Conservation (phyloP, 805 yeast genomes). For the Lachancea meyersii region DNA sequence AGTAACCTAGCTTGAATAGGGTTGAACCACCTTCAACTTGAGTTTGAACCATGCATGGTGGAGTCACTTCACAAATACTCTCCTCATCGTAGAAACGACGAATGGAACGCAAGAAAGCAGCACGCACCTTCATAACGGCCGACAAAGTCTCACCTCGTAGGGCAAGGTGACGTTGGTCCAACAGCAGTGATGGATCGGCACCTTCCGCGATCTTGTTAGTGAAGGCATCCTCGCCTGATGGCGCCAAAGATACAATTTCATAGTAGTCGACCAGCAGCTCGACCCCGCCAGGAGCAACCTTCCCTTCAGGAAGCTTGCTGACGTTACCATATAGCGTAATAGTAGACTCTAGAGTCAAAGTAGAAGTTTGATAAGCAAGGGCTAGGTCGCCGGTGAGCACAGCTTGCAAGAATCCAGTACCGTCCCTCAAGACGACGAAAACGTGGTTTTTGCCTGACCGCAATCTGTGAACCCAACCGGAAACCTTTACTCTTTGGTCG, state of each 20-base stretch:
- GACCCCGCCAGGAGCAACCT: slow-evolving; percentile 95
- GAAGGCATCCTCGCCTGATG: slow-evolving; percentile 92
- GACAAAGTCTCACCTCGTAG: slow-evolving; percentile 92
- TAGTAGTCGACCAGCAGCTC: slow-evolving; percentile 90
- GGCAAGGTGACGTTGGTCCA: slow-evolving; percentile 94
- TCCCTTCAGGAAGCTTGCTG: slow-evolving; percentile 86
- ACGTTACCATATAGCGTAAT: slow-evolving; percentile 74
- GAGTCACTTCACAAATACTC: slow-evolving; percentile 83
- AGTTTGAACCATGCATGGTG: slow-evolving; percentile 99
- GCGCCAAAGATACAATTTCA: slow-evolving; percentile 86
- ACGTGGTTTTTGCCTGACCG: slow-evolving; percentile 89
- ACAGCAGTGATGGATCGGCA: slow-evolving; percentile 85
- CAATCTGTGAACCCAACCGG: slow-evolving; percentile 96
- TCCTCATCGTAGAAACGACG: slow-evolving; percentile 75
- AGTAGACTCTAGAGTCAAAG: slow-evolving; percentile 84
- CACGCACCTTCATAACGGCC: slow-evolving; percentile 92
- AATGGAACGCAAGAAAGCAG: slow-evolving; percentile 62
- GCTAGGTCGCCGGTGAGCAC: slow-evolving; percentile 90
- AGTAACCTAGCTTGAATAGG: slow-evolving; percentile 84
- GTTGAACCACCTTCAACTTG: slow-evolving; percentile 99
- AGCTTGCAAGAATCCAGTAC: slow-evolving; percentile 84
- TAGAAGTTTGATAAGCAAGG: slow-evolving; percentile 75
- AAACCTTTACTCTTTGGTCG: slow-evolving; percentile 66
- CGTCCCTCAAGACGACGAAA: slow-evolving; percentile 90
- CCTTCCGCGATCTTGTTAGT: slow-evolving; percentile 90